Evolutionary conservation across 106 monocot species (phyloP), one percentile per base, ranked within the genome.

Genomic region (Allium fistulosum): DNA sequence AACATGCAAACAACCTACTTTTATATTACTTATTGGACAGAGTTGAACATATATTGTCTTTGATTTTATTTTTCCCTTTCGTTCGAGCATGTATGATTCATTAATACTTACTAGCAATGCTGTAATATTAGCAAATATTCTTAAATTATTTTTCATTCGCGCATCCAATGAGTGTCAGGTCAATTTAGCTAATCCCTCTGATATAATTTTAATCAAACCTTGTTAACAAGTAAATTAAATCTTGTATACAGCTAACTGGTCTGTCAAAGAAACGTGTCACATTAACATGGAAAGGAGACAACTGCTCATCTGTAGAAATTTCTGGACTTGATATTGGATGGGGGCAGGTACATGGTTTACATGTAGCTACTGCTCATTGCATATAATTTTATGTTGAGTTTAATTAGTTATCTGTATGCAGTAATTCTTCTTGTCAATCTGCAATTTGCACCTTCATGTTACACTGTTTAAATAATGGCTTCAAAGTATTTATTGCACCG

Each of bases 291-390:
- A 67, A 70, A 68, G 81, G 71, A 72, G 60, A 69, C 49, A 68
- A 74, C 14, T 83, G 80, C 69, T 90, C 92, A 11, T 75, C 77
- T 17, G 99, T 99, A 10, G 93, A 99, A 78, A 73, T 99, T 48
- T 90, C 93, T 78, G 99, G 99, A 50, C 87, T 99, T 65, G 93
- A 99, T 68, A 85, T 99, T 80, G 99, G 99, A 68, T 99, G 99
- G 99, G 87, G 93, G 10, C 87, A 99, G 99, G 99, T 99, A 81
- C 0, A 46, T 56, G 18, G 8, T 66, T 45, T 75, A 67, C 13
- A 51, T 17, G 59, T 52, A 75, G 22, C 58, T 51, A 65, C 10
- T 16, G 17, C 48, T 8, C 27, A 67, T 17, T 47, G 9, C 46
- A 11, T 49, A 57, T 49, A 17, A 37, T 63, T 46, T 56, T 45